A percentile compares a stretch with the other conserved stretches of the same genome.
Evolutionary conservation across 2,329 filamentous ascomycete species (phyloP).

Genomic region (Pseudocercospora cruenta): DNA sequence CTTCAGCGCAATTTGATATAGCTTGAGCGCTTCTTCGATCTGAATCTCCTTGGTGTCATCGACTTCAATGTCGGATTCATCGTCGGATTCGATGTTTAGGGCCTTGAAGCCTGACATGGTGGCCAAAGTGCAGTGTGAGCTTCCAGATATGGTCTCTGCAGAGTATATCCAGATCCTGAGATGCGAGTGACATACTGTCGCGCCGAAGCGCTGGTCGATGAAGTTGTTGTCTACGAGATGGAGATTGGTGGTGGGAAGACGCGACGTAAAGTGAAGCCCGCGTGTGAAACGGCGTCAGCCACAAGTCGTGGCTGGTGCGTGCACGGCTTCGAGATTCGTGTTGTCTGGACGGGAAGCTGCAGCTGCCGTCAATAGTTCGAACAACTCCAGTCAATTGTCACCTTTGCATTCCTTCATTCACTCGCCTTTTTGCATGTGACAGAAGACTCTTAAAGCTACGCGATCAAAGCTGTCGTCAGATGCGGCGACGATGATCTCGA

Average conservation of each 20-base stretch:
- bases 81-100: constrained; percentile 92
- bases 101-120: constrained; percentile 71
- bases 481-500: constrained; percentile 31
- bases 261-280: not conserved
- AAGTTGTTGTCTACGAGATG: not conserved
- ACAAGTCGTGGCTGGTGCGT: not conserved
- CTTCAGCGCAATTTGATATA: constrained; percentile 89
- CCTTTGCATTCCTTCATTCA: not conserved
- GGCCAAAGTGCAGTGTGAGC: not conserved
- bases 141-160: not conserved
- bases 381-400: not conserved
- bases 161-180: too few relatives aligned
- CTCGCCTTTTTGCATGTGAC: constrained; percentile 1
- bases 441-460: not conserved
- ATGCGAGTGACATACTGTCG: not conserved
- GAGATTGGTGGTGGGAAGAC: not conserved
- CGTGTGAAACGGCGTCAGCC: too few relatives aligned
- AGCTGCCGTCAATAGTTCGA: too few relatives aligned
- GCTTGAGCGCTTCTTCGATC: constrained; percentile 94
- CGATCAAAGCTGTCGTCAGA: not conserved
- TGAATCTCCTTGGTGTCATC: constrained; percentile 96
- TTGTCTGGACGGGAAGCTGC: constrained; percentile 11
- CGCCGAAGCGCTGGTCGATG: not conserved
- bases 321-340: constrained; percentile 15
- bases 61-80: constrained; percentile 84